A percentile compares a stretch with the other conserved stretches of the same genome.
phyloP scores from a whole-genome alignment of 129 eudicot genomes.

The sunflower (Helianthus annuus) region DNA sequence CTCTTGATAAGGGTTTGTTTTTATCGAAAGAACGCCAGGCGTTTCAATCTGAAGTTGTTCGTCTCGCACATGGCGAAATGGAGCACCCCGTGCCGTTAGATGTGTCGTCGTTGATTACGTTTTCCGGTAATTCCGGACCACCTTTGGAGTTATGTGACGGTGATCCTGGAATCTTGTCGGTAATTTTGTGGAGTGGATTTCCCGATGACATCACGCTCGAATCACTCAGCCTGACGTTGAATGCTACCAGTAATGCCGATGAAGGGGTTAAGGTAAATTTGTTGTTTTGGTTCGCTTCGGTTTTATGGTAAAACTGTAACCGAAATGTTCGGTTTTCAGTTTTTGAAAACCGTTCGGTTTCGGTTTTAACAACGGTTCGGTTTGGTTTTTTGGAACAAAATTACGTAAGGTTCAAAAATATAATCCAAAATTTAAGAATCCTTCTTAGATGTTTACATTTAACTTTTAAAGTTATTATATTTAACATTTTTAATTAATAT shows the following conservation, averaged over 20 bases:
- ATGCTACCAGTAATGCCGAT: slow-evolving; percentile 80
- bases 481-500: no score
- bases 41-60: slow-evolving; percentile 88
- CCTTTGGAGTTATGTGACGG: slow-evolving; percentile 88
- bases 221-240: slow-evolving; percentile 84
- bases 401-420: no score
- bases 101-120: slow-evolving; percentile 88
- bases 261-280: slow-evolving; percentile 85
- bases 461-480: no score
- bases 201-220: slow-evolving; percentile 97
- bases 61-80: slow-evolving; percentile 96
- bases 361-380: no score
- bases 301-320: no score
- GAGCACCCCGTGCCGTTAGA: slow-evolving; percentile 94
- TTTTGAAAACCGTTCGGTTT: no score
- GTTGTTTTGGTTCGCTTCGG: not conserved
- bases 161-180: slow-evolving; percentile 87
- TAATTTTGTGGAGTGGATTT: slow-evolving; percentile 93
- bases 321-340: no score
- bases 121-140: slow-evolving; percentile 86
- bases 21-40: slow-evolving; percentile 85
- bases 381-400: no score
- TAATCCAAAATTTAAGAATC: no score
- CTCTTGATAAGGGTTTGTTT: slow-evolving; percentile 84
- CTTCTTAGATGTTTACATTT: no score